Percentiles rank a stretch among this genome's conserved stretches.
Conservation (phyloP, 164 flowering plant genomes). For the Taxillus chinensis region DNA sequence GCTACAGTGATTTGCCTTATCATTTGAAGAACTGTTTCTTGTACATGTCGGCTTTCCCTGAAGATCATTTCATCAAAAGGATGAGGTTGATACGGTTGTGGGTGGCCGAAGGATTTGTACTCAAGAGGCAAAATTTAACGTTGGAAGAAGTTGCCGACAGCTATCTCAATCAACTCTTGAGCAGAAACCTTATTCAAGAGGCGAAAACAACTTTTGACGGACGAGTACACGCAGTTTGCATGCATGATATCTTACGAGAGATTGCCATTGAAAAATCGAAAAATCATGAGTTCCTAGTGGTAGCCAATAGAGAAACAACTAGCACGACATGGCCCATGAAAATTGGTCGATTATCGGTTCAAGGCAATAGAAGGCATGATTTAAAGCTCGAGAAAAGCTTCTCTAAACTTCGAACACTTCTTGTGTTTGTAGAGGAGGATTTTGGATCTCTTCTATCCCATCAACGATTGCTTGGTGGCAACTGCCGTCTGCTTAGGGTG, state of each 20-base stretch:
- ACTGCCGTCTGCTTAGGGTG: conserved; percentile 20
- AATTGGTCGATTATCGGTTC: conserved; percentile 17
- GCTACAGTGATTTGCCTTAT: conserved; percentile 13
- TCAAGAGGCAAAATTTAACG: conserved; percentile 8
- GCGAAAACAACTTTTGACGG: neutral
- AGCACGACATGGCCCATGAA: neutral
- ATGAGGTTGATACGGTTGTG: conserved; percentile 9
- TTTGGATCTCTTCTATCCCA: neutral
- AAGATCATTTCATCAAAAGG: conserved; percentile 7
- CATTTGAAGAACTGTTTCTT: conserved; percentile 10
- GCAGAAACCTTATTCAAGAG: conserved; percentile 13
- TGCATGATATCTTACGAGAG: conserved; percentile 20
- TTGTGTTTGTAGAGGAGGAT: conserved; percentile 1
- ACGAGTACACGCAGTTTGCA: conserved; percentile 1
- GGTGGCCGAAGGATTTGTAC: conserved; percentile 23
- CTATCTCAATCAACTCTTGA: conserved; percentile 12
- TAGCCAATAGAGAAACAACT: neutral
- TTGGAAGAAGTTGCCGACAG: conserved; percentile 17
- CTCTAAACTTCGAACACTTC: conserved; percentile 9
- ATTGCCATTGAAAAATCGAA: conserved; percentile 11
- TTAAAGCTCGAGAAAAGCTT: neutral
- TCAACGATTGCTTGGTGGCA: neutral
- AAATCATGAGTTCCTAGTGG: conserved; percentile 12
- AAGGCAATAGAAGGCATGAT: neutral
- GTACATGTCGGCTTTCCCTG: conserved; percentile 13